Evolutionary conservation across 495 filamentous ascomycete genomes (phyloP), one percentile per base, ranked within the genome.

Genomic region (Neurospora sp.): DNA sequence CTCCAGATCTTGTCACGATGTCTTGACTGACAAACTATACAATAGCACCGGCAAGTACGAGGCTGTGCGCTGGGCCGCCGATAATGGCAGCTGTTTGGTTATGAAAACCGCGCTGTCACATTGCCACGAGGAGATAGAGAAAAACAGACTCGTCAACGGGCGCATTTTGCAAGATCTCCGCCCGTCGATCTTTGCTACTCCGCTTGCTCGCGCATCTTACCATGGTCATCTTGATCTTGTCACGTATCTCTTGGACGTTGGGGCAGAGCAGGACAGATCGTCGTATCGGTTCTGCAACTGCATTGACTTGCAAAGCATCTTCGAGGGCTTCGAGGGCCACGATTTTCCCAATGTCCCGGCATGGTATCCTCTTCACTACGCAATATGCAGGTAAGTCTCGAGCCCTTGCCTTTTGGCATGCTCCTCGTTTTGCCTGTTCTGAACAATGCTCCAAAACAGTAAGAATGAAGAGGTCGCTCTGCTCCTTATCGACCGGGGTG

Each of bases 311-410:
- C 16, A 65, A 69, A 71, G 39, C n/a, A 71, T 40, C 31, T 71
- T 39, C 45, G 70, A 44, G 39, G 47, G 35, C 22, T 59, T 70
- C 31, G 38, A 47, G 8, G 69, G 20, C 37, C 40, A 59, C 14
- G 69, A 47, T 22, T 69, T 31, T 35, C 27, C 39, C 35, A 39
- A 74, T 35, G 39, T 65, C 37, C 72, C 72, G 20, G 5, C 18
- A 39, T 74, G 72, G 72, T 47, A 61, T 27, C 72, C 72, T 39
- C 69, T 74, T 14, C 72, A 74, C 20, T 20, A 65, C 14, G 71
- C 71, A 8, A 18, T 75, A 40, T 75, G 59, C 71, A 35, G 39
- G 42, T 73, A 69, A 39, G 35, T 35, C 44, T 39, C 22, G 39
- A 38, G 18, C 27, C 37, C 39, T 44, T 71, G 12, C 40, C n/a